phyloP scores from a whole-genome alignment of 768 basidiomycete species.

The Arthromyces matolae region DNA sequence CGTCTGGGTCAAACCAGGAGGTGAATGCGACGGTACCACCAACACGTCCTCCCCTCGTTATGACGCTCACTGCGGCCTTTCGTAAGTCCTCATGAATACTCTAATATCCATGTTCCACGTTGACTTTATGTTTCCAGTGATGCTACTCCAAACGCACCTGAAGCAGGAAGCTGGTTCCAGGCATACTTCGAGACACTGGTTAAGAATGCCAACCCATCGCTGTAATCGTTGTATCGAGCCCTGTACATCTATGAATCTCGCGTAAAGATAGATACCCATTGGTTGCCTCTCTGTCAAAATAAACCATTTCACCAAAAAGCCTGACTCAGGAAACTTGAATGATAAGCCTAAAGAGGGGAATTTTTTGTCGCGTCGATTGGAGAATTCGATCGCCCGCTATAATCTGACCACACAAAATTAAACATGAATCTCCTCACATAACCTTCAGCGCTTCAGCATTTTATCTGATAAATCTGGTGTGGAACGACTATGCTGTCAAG shows the following conservation, averaged over 20 bases:
- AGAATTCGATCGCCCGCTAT: too few species aligned
- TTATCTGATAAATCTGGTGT: slow-evolving; percentile 18
- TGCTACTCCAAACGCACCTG: slow-evolving; percentile 52
- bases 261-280: background rate
- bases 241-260: background rate
- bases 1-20: slow-evolving; percentile 68
- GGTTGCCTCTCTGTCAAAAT: too few species aligned
- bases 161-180: slow-evolving; percentile 69
- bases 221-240: too few species aligned
- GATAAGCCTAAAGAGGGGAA: too few species aligned
- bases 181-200: slow-evolving; percentile 60
- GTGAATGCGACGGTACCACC: slow-evolving; percentile 61
- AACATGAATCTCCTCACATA: slow-evolving; percentile 1
- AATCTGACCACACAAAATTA: background rate
- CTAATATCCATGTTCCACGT: too few species aligned
- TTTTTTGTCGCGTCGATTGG: too few species aligned
- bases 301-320: too few species aligned
- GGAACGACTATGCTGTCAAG: slow-evolving; percentile 53
- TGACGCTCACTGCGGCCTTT: slow-evolving; percentile 46
- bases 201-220: slow-evolving; percentile 47
- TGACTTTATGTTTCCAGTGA: slow-evolving; percentile 33
- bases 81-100: too few species aligned
- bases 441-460: slow-evolving; percentile 1
- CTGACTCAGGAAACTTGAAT: too few species aligned
- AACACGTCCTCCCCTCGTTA: slow-evolving; percentile 51